These are phyloP conservation scores for Auricularia sp. DNA, from an alignment of 768 basidiomycete genomes.

Conservation along the genomic window DNA sequence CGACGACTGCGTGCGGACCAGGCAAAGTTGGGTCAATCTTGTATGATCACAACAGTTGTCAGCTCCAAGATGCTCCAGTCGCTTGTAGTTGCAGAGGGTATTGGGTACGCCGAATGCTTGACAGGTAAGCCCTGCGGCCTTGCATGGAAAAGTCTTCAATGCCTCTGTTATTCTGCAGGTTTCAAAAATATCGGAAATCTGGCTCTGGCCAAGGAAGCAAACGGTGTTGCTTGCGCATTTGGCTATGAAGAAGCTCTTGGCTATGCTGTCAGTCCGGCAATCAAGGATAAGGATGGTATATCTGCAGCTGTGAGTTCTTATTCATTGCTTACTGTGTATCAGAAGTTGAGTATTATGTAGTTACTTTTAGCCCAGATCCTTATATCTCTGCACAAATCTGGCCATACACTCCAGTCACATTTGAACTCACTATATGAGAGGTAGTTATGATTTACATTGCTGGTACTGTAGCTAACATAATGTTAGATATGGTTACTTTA, in stretches of 20 bases:
- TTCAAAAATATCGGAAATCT: slow-evolving; percentile 90
- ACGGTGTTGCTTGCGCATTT: slow-evolving; percentile 67
- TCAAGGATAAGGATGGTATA: slow-evolving; percentile 85
- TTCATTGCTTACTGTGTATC: not conserved
- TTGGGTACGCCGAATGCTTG: slow-evolving; percentile 75
- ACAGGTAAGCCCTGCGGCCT: slow-evolving; percentile 43
- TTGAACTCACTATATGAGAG: slow-evolving; percentile 33
- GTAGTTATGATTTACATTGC: slow-evolving; percentile 11
- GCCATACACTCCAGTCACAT: slow-evolving; percentile 44
- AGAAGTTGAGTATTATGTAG: slow-evolving; percentile 25
- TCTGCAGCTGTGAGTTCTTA: slow-evolving; percentile 52
- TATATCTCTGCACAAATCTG: slow-evolving; percentile 36
- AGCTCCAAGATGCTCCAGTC: slow-evolving; percentile 83
- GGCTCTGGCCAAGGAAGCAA: slow-evolving; percentile 49
- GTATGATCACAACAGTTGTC: slow-evolving; percentile 83
- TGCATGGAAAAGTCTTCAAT: slow-evolving; percentile 10
- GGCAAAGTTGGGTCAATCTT: slow-evolving; percentile 44
- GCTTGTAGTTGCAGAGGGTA: slow-evolving; percentile 68
- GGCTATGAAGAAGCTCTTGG: slow-evolving; percentile 92
- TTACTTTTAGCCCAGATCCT: slow-evolving; percentile 56
- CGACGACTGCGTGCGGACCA: slow-evolving; percentile 9
- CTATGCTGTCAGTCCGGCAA: slow-evolving; percentile 72
- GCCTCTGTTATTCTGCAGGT: slow-evolving; percentile 32
- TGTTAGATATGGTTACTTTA: slow-evolving; percentile 45
- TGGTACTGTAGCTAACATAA: slow-evolving; percentile 45